Percentiles rank a stretch among this genome's conserved stretches.
phyloP scores from a whole-genome alignment of 164 flowering plant species.

The Chimonanthus praecox region DNA sequence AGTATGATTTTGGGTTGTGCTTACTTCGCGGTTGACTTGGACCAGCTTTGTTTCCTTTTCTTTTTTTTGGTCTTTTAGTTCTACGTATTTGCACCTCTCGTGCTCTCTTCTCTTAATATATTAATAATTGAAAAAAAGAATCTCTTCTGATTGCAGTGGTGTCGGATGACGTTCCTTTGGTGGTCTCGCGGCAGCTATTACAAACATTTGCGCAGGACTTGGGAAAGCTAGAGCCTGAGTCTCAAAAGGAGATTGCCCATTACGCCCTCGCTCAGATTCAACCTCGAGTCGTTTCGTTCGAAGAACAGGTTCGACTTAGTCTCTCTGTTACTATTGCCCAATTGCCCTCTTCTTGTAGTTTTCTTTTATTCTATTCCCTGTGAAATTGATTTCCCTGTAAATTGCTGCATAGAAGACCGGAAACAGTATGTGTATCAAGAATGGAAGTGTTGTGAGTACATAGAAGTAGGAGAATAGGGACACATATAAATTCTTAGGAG shows the following conservation, averaged over 20 bases:
- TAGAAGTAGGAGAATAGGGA: neutral
- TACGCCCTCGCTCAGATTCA: conserved; percentile 89
- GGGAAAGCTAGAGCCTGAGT: conserved; percentile 64
- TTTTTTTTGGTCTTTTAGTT: too few species aligned
- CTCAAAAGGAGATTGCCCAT: conserved; percentile 86
- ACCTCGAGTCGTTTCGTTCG: conserved; percentile 92
- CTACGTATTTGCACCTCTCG: too few species aligned
- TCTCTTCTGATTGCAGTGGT: conserved; percentile 37
- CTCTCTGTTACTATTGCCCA: neutral
- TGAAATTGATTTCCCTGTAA: too few species aligned
- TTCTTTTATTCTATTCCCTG: neutral
- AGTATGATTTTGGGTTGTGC: too few species aligned
- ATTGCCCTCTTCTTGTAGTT: neutral
- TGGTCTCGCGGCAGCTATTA: conserved; percentile 87
- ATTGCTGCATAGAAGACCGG: too few species aligned
- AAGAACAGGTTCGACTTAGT: conserved; percentile 65
- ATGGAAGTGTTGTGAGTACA: neutral
- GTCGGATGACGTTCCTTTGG: conserved; percentile 88
- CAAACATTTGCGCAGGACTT: conserved; percentile 83
- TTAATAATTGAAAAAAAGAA: too few species aligned
- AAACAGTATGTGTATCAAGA: too few species aligned
- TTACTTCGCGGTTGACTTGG: too few species aligned
- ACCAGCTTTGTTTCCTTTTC: too few species aligned
- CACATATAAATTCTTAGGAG: too few species aligned
- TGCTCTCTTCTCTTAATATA: too few species aligned